Base-by-base conservation (phyloP, 768 basidiomycete genomes). In the Mrakia gelida region DNA sequence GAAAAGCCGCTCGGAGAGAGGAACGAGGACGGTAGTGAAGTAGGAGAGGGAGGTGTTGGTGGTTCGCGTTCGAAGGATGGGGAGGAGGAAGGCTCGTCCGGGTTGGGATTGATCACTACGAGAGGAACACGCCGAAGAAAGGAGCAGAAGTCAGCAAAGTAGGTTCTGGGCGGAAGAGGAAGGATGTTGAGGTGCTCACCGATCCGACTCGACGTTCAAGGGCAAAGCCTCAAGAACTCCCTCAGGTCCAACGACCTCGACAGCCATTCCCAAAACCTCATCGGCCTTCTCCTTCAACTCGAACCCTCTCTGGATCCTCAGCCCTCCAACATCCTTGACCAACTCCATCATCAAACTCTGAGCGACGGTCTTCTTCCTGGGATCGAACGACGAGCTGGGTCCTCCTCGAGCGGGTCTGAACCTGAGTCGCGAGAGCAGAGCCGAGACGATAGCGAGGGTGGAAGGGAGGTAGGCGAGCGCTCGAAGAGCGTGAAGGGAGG, bases 1-100 rank as follows among this genome's bases (percentile, higher is more conserved):
- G 82, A 98, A 99, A 88, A 98, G 91, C 26, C 90, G 88, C 84
- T 98, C 95, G 70, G 95, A 97, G 71, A 98, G 85, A 26, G 96
- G 96, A 11, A 98, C 92, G 81, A 98, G 98, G 84, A 92, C 93
- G 3, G 89, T 88, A 49, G 93, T 88, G 82, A 98, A 99, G 85
- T 96, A 95, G 0, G 86, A 85, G 68, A 98, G 86, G 0, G 91
- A 91, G 3, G 95, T 98, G 92, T 87, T 87, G 76, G 86, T 86
- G 59, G 85, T 85, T 4, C 91, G 89, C 43, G 92, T 89, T 18
- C 91, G 84, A 72, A 99, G 89, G 75, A 98, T 87, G 3, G 97
- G 95, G 9, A 99, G 88, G 61, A 99, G 87, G 86, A 92, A 97
- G 18, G 95, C 97, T 72, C 93, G 90, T 18, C 95, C 94, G 81